A percentile compares a stretch with the other conserved stretches of the same genome.
phyloP scores from a whole-genome alignment of 345 rosid species.

The Eucalyptus regnans region DNA sequence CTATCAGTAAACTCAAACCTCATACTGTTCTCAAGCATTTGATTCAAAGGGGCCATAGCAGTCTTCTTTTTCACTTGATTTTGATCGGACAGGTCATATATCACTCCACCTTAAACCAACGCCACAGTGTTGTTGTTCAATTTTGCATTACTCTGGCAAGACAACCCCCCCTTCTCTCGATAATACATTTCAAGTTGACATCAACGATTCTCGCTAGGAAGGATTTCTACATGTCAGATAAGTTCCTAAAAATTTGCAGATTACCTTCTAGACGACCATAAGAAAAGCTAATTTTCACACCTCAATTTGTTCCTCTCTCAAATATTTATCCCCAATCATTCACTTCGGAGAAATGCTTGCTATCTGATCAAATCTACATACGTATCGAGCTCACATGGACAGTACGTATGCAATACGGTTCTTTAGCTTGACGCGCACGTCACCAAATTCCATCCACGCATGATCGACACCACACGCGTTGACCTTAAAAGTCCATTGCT shows the following conservation, averaged over 20 bases:
- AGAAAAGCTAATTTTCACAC: rapidly evolving
- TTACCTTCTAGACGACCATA: neutral
- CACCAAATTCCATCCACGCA: neutral
- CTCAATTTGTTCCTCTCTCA: neutral
- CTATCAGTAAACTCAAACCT: rapidly evolving
- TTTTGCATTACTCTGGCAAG: neutral
- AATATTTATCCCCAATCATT: neutral
- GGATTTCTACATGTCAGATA: neutral
- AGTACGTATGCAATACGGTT: neutral
- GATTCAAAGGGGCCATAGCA: rapidly evolving
- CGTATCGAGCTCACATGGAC: neutral
- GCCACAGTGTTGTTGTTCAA: rapidly evolving
- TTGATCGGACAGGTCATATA: neutral
- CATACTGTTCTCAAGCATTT: neutral
- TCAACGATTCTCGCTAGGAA: neutral
- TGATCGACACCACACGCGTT: neutral
- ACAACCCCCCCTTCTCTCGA: neutral
- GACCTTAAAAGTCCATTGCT: neutral
- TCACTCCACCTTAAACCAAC: neutral
- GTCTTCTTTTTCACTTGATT: neutral
- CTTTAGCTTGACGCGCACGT: neutral
- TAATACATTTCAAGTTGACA: neutral
- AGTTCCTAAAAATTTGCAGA: neutral
- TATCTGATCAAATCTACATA: neutral
- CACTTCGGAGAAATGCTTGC: neutral